phyloP scores from a whole-genome alignment of 257 asterid genomes.

The Solanum virginianum region DNA sequence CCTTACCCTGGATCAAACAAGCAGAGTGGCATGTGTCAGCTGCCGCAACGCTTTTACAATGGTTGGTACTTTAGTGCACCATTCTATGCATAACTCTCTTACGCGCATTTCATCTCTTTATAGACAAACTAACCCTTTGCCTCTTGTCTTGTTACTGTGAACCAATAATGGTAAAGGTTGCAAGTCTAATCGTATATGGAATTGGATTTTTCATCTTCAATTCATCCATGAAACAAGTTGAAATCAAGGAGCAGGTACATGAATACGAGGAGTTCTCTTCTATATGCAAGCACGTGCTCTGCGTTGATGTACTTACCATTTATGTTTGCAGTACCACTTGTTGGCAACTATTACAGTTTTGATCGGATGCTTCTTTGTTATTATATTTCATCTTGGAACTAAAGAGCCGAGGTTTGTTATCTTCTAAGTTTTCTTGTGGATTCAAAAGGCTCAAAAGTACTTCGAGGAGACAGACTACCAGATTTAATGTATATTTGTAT shows the following conservation, averaged over 20 bases:
- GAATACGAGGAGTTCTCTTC: background rate
- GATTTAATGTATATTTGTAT: background rate
- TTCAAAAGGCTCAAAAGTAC: background rate
- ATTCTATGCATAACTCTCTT: background rate
- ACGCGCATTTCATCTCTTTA: background rate
- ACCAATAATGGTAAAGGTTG: conserved; percentile 31
- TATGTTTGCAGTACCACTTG: conserved; percentile 63
- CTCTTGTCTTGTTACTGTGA: background rate
- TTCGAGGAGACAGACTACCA: background rate
- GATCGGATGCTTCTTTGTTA: conserved; percentile 64
- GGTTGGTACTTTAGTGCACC: conserved; percentile 26
- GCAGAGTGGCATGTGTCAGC: conserved; percentile 82
- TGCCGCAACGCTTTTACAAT: conserved; percentile 85
- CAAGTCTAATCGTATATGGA: conserved; percentile 66
- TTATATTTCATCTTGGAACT: conserved; percentile 58
- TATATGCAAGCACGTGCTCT: background rate
- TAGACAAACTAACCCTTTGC: background rate
- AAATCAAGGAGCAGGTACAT: conserved; percentile 60
- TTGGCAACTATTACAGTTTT: conserved; percentile 56
- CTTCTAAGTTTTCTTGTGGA: background rate
- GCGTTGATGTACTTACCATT: background rate
- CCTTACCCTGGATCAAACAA: conserved; percentile 75
- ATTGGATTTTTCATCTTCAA: conserved; percentile 60
- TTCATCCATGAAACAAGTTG: conserved; percentile 19
- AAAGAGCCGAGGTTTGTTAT: conserved; percentile 67